These are phyloP conservation scores for Colletotrichum trifolii DNA, from an alignment of 2,329 filamentous ascomycete species.

Conservation along the genomic window DNA sequence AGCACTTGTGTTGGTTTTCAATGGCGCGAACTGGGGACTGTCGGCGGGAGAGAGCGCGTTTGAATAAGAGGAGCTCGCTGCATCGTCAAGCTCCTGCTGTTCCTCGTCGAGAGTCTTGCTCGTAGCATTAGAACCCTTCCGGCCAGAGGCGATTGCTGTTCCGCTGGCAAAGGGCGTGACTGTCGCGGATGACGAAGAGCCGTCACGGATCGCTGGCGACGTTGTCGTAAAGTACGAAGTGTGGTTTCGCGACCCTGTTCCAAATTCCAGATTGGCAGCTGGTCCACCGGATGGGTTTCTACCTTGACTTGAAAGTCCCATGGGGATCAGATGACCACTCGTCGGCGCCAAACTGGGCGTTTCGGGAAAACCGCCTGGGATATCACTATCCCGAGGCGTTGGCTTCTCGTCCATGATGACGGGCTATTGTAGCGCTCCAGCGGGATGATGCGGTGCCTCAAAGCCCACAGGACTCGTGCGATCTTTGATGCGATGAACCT, in stretches of 20 bases:
- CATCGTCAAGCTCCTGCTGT: not conserved
- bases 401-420: constrained; percentile 42
- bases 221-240: constrained; percentile 9
- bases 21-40: constrained; percentile 40
- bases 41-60: constrained; percentile 10
- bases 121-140: not conserved
- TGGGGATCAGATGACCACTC: constrained; percentile 29
- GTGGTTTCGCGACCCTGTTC: not conserved
- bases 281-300: not conserved
- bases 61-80: constrained; percentile 16
- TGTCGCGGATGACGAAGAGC: constrained; percentile 22
- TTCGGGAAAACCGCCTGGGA: constrained; percentile 48
- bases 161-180: constrained; percentile 6
- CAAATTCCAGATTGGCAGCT: not conserved
- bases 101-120: not conserved
- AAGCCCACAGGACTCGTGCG: no score
- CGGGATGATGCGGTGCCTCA: not conserved
- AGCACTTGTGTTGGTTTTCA: constrained; percentile 40
- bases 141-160: not conserved
- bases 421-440: not conserved
- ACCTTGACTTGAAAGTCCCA: not conserved
- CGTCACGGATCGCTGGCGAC: not conserved
- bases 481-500: no score
- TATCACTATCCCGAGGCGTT: constrained; percentile 45
- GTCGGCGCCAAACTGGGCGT: constrained; percentile 41